These are phyloP conservation scores for Neonectria magnoliae DNA, from an alignment of 2,329 filamentous ascomycete genomes.

Conservation along the genomic window DNA sequence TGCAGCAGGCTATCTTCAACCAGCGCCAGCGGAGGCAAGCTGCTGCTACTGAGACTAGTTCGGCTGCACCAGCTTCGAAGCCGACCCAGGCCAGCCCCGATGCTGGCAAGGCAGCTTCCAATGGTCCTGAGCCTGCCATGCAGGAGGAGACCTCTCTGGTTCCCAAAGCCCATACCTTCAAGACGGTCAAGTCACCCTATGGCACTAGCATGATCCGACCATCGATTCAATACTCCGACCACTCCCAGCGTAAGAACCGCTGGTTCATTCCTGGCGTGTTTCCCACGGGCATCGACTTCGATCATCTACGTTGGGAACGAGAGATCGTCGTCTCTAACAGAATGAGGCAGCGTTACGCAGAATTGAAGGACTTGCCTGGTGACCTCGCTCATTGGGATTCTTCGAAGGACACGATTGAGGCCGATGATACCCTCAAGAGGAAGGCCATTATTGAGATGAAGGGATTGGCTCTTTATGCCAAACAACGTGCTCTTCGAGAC, in stretches of 20 bases:
- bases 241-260: slow-evolving; percentile 78
- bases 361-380: slow-evolving; percentile 84
- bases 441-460: slow-evolving; percentile 97
- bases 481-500: slow-evolving; percentile 86
- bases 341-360: slow-evolving; percentile 83
- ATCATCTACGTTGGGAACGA: slow-evolving; percentile 84
- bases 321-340: slow-evolving; percentile 91
- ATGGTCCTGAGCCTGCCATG: slow-evolving; percentile 47
- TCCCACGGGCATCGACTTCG: slow-evolving; percentile 87
- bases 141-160: slow-evolving; percentile 47
- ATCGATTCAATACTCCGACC: slow-evolving; percentile 81
- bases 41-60: slow-evolving; percentile 59
- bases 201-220: slow-evolving; percentile 62
- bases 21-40: slow-evolving; percentile 73
- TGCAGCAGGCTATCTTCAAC: slow-evolving; percentile 86
- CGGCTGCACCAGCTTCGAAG: slow-evolving; percentile 48
- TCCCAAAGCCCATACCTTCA: slow-evolving; percentile 66
- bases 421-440: slow-evolving; percentile 85
- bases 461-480: slow-evolving; percentile 85
- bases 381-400: slow-evolving; percentile 91
- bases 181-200: slow-evolving; percentile 80
- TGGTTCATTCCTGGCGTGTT: slow-evolving; percentile 88
- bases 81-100: slow-evolving; percentile 46
- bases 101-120: slow-evolving; percentile 48
- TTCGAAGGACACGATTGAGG: slow-evolving; percentile 70